Base-by-base conservation (phyloP, 2,329 filamentous ascomycete genomes). In the Fusarium algeriense region DNA sequence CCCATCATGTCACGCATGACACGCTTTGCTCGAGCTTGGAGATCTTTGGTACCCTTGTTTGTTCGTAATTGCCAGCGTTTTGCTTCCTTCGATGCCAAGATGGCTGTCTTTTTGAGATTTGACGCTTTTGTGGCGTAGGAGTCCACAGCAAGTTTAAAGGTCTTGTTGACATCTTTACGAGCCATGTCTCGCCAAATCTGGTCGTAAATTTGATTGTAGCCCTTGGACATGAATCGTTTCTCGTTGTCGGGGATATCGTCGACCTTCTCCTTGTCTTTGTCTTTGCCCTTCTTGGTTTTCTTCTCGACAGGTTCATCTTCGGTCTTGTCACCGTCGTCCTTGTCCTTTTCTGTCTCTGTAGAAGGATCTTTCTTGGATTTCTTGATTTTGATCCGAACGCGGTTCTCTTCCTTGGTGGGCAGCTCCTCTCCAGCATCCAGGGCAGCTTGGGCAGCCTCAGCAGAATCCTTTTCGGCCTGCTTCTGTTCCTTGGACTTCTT, bases 1-100 rank as follows among this genome's bases (percentile, higher is more conserved):
- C 93, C 91, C 89, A 98, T 96, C 96, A 99, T 99, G 83, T 99
- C 96, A 79, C 96, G 91, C 96, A 99, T 99, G 65, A 95, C 95
- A 74, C 96, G 92, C 86, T 99, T 99, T 64, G 96, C 96, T 50
- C 96, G 91, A 44, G 96, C 96, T 80, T 98, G 96, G 7, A 97
- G 93, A 81, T 99, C 96, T 81, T 99, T 99, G 80, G 93, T 96
- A 78, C 95, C 97, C 87, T 99, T 98, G 85, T 99, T 99, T 58
- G 96, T 99, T 44, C 94, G 92, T 67, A 97, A 89, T 81, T 99
- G 97, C 96, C 96, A 99, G 78, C 97, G 89, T 78, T 97, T 94
- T 58, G 96, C 95, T 83, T 99, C 96, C 80, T 99, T 99, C 67
- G 95, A 97, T 11, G 96, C 96, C 43, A 99, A 86, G 75, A 98